Conservation (phyloP, 2,329 filamentous ascomycete species). For the Cladosporium sphaerospermum region DNA sequence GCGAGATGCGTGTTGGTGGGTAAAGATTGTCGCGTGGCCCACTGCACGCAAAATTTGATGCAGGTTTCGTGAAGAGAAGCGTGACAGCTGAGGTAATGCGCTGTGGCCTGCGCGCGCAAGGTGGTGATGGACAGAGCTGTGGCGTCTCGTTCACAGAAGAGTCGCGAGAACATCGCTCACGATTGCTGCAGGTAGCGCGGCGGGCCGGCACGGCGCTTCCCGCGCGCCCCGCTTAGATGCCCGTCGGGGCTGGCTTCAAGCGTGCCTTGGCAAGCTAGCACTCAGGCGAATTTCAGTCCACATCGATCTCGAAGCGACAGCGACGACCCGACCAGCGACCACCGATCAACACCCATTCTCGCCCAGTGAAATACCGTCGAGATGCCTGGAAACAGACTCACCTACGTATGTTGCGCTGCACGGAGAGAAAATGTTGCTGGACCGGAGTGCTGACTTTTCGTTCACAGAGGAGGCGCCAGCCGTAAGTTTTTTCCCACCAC, state of each 20-base stretch:
- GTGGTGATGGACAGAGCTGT: neutral
- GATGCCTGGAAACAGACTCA: constrained; percentile 51
- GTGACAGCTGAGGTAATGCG: constrained; percentile 14
- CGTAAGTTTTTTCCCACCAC: neutral
- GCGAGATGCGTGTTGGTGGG: neutral
- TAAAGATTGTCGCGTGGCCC: neutral
- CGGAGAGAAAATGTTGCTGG: constrained; percentile 18
- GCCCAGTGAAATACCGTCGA: constrained; percentile 34
- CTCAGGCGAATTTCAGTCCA: neutral
- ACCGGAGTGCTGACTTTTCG: neutral
- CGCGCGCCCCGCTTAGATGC: too few species aligned
- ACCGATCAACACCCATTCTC: constrained; percentile 14
- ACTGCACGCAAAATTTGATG: neutral
- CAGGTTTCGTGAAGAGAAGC: neutral
- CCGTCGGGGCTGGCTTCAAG: too few species aligned
- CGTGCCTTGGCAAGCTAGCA: too few species aligned
- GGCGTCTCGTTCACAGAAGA: neutral
- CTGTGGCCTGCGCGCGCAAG: constrained; percentile 25
- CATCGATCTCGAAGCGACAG: neutral
- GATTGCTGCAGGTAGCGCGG: too few species aligned
- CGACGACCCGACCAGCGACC: constrained; percentile 12
- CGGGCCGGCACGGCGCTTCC: too few species aligned
- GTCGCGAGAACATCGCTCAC: neutral
- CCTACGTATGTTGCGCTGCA: constrained; percentile 45
- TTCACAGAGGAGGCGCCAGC: constrained; percentile 4